Percentiles rank a stretch among this genome's conserved stretches.
Evolutionary conservation across 441 rosid species (phyloP).

Genomic region (Eutrema salsugineum): DNA sequence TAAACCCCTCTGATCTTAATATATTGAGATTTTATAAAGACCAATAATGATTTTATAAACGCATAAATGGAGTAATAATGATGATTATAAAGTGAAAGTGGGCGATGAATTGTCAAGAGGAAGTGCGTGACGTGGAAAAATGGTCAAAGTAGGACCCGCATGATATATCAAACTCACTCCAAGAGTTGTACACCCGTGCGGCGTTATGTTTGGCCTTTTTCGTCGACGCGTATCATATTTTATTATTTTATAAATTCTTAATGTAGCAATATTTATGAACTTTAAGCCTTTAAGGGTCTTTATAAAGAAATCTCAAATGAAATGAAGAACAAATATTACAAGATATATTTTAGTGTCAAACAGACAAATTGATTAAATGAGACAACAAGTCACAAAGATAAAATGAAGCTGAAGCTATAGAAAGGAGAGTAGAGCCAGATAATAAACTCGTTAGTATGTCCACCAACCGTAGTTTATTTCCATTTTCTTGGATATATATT

Average conservation of each 20-base stretch:
- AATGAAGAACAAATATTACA: no score
- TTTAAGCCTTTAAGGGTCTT: neutral
- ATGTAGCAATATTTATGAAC: neutral
- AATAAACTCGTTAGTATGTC: no score
- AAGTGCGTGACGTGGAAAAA: conserved; percentile 28
- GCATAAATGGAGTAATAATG: neutral
- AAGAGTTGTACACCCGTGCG: conserved; percentile 22
- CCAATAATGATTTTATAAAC: neutral
- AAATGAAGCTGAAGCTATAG: no score
- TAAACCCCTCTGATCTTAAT: no score
- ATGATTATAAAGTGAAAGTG: neutral
- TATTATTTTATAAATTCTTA: neutral
- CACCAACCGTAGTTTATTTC: no score
- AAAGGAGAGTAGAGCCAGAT: no score
- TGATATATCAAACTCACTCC: neutral
- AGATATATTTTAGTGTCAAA: no score
- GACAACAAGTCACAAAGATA: no score
- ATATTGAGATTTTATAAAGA: no score
- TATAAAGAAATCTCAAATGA: no score
- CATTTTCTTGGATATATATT: no score
- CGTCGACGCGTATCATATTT: neutral
- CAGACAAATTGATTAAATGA: no score
- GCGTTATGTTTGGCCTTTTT: conserved; percentile 21
- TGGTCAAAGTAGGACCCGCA: conserved; percentile 23
- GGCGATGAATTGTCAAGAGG: neutral